These are phyloP conservation scores for Kregervanrija pseudodelftensis DNA, from an alignment of 805 yeast species.

Conservation along the genomic window DNA sequence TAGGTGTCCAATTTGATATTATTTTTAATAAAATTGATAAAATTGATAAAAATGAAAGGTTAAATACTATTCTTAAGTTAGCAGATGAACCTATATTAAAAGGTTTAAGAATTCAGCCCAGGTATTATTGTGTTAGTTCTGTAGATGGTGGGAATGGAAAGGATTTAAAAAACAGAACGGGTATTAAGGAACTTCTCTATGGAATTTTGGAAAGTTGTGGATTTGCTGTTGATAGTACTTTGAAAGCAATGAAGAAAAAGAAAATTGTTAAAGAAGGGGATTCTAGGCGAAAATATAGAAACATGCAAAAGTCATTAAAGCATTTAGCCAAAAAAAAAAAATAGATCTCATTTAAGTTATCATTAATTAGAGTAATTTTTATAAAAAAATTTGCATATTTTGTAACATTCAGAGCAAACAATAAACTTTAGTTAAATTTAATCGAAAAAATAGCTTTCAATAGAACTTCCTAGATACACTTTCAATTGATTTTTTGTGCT, in stretches of 20 bases:
- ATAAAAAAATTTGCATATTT: not conserved
- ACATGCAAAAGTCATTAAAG: not conserved
- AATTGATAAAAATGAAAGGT: constrained; percentile 27
- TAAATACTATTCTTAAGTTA: constrained; percentile 31
- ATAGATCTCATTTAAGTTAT: not conserved
- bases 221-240: constrained; percentile 9
- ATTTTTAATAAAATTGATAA: constrained; percentile 74
- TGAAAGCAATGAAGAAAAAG: not conserved
- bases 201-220: constrained; percentile 51
- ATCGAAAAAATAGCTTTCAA: constrained; percentile 39
- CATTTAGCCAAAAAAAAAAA: not conserved
- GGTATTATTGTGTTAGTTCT: constrained; percentile 46
- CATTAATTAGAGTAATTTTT: not conserved
- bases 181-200: constrained; percentile 45
- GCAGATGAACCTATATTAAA: constrained; percentile 30
- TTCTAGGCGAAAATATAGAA: not conserved
- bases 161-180: constrained; percentile 32
- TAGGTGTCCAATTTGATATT: constrained; percentile 65
- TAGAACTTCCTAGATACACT: constrained; percentile 66
- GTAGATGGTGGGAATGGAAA: constrained; percentile 21
- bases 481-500: constrained; percentile 62
- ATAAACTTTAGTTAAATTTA: not conserved
- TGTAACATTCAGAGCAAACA: too few relatives aligned
- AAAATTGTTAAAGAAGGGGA: not conserved
- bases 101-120: constrained; percentile 36